These are phyloP conservation scores for Tetrahymena elliotti DNA, from an alignment of 73 alveolate genomes.

Conservation along the genomic window DNA sequence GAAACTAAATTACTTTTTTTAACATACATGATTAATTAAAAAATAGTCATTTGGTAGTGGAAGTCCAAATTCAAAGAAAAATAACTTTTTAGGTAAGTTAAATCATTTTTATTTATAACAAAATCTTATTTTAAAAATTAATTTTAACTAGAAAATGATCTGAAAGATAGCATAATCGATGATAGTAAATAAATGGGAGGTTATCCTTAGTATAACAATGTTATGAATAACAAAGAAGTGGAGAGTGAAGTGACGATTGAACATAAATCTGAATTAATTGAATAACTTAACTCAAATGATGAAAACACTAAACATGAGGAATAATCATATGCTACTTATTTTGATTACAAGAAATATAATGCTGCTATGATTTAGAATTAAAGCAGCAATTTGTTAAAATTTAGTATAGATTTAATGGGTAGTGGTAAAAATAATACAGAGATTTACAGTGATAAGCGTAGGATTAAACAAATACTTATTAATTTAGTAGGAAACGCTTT, in stretches of 20 bases:
- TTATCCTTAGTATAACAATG: not conserved
- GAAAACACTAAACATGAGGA: not conserved
- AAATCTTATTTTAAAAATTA: no score
- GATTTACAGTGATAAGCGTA: not conserved
- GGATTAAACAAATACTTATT: conserved; percentile 11
- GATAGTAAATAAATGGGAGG: not conserved
- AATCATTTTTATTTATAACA: no score
- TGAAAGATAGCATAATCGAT: not conserved
- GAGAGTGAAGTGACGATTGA: not conserved
- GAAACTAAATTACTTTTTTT: no score
- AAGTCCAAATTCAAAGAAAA: no score
- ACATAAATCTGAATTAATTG: not conserved
- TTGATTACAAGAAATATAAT: not conserved
- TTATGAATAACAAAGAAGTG: not conserved
- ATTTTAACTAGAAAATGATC: not conserved
- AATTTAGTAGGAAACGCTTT: conserved; percentile 6
- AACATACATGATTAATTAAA: no score
- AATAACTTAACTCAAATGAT: not conserved
- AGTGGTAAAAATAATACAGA: not conserved
- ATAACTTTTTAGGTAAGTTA: not conserved
- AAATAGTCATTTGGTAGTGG: no score
- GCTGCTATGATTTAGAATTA: not conserved
- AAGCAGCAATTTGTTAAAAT: not conserved
- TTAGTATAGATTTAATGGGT: not conserved
- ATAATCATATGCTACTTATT: not conserved